phyloP scores from a whole-genome alignment of 768 basidiomycete genomes.

The Asterophora lycoperdoides region DNA sequence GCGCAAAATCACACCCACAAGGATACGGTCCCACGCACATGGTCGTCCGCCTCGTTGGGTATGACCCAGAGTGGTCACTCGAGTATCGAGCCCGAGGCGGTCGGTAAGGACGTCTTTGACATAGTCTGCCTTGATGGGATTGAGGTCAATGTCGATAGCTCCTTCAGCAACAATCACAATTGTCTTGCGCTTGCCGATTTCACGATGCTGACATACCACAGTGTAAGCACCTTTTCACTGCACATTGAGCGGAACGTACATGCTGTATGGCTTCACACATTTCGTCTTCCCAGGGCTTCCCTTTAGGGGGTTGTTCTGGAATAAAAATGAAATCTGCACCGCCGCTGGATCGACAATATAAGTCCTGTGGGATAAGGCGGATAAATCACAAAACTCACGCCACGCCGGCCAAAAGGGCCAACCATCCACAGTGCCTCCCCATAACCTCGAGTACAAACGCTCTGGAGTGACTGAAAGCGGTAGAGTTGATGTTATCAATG shows the following conservation, averaged over 20 bases:
- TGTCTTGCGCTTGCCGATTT: slow-evolving; percentile 92
- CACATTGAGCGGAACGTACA: slow-evolving; percentile 39
- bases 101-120: slow-evolving; percentile 88
- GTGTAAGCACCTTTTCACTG: neutral
- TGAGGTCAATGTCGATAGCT: slow-evolving; percentile 80
- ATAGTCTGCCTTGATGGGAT: slow-evolving; percentile 89
- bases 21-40: slow-evolving; percentile 87
- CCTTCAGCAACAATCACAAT: slow-evolving; percentile 99
- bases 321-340: slow-evolving; percentile 99
- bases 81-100: slow-evolving; percentile 85
- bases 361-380: neutral
- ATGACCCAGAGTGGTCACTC: slow-evolving; percentile 96
- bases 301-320: slow-evolving; percentile 83
- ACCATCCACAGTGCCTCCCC: slow-evolving; percentile 99
- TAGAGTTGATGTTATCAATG: slow-evolving; percentile 97
- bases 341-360: slow-evolving; percentile 41
- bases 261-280: slow-evolving; percentile 84
- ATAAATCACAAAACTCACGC: slow-evolving; percentile 46
- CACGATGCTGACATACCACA: slow-evolving; percentile 65
- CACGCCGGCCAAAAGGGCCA: slow-evolving; percentile 89
- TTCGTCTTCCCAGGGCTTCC: slow-evolving; percentile 81
- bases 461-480: slow-evolving; percentile 91
- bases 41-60: slow-evolving; percentile 94
- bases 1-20: slow-evolving; percentile 47
- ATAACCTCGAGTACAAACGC: slow-evolving; percentile 99